Conservation (phyloP, 768 basidiomycete species). For the Hericium coralloides region DNA sequence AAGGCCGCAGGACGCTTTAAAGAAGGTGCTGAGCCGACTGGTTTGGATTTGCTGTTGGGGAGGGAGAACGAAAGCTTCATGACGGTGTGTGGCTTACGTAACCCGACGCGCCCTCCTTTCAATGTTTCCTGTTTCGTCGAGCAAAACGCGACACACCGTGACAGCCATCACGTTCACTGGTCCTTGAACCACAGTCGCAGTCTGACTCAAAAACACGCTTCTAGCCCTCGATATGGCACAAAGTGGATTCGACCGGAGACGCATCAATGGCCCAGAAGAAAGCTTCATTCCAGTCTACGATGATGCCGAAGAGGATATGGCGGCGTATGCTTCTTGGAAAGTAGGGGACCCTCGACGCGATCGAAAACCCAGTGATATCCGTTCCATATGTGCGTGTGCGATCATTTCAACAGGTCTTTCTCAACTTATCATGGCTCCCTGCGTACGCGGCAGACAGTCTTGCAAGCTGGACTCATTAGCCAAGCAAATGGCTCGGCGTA, state of each 20-base stretch:
- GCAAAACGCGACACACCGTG: not conserved
- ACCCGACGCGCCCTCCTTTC: not conserved
- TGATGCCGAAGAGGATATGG: conserved; percentile 22
- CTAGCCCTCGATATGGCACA: conserved; percentile 20
- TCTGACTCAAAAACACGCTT: not conserved
- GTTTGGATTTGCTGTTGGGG: conserved; percentile 38
- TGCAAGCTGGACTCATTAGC: conserved; percentile 82
- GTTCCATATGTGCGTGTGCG: conserved; percentile 72
- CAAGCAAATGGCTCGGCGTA: conserved; percentile 98
- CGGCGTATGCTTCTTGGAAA: conserved; percentile 21
- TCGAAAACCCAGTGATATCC: conserved; percentile 53
- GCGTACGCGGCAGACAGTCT: conserved; percentile 38
- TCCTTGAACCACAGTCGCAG: not conserved
- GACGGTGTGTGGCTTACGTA: conserved; percentile 7
- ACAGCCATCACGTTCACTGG: conserved; percentile 1
- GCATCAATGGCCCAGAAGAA: conserved; percentile 87
- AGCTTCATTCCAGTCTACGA: conserved; percentile 60
- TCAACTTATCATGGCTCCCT: not conserved
- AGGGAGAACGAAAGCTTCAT: conserved; percentile 94
- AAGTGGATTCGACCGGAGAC: conserved; percentile 68
- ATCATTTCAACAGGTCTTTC: not conserved
- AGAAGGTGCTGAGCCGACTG: conserved; percentile 40
- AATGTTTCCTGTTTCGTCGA: not conserved
- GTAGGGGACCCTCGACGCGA: conserved; percentile 35
- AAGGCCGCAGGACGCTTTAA: conserved; percentile 58